A percentile compares a stretch with the other conserved stretches of the same genome.
phyloP scores from a whole-genome alignment of 805 yeast genomes.

The Myxozyma sirexii region DNA sequence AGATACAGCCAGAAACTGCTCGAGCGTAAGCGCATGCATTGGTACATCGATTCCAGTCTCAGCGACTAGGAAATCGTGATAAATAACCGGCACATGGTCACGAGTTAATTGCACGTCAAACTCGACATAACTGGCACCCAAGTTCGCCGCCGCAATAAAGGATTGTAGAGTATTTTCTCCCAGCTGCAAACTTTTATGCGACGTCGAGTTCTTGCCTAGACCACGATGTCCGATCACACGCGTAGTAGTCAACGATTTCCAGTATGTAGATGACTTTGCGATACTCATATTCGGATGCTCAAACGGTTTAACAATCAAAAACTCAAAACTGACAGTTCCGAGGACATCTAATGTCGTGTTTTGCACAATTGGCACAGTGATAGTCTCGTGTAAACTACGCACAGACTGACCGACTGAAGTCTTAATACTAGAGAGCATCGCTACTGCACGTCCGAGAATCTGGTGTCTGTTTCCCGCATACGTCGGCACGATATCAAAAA shows the following conservation, averaged over 20 bases:
- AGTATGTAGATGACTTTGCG: slow-evolving; percentile 73
- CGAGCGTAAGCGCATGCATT: slow-evolving; percentile 87
- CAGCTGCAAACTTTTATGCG: slow-evolving; percentile 76
- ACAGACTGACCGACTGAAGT: slow-evolving; percentile 69
- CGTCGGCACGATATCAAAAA: slow-evolving; percentile 89
- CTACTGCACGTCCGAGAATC: slow-evolving; percentile 83
- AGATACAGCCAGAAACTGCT: slow-evolving; percentile 70
- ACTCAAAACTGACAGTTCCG: slow-evolving; percentile 78
- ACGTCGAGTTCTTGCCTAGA: slow-evolving; percentile 78
- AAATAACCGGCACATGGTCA: slow-evolving; percentile 87
- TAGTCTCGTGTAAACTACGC: slow-evolving; percentile 64
- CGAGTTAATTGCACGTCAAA: slow-evolving; percentile 95
- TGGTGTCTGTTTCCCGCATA: slow-evolving; percentile 50
- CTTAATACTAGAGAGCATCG: slow-evolving; percentile 61
- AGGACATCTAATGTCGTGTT: slow-evolving; percentile 69
- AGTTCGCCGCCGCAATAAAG: slow-evolving; percentile 91
- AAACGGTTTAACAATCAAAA: slow-evolving; percentile 71
- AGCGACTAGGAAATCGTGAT: slow-evolving; percentile 92
- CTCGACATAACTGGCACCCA: slow-evolving; percentile 96
- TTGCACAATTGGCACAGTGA: slow-evolving; percentile 77
- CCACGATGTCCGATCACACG: slow-evolving; percentile 97
- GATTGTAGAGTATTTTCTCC: slow-evolving; percentile 96
- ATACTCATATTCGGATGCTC: slow-evolving; percentile 66
- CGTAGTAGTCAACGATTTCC: slow-evolving; percentile 87
- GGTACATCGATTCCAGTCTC: slow-evolving; percentile 96